A percentile compares a stretch with the other conserved stretches of the same genome.
phyloP scores from a whole-genome alignment of 2,329 filamentous ascomycete species.

The Dactylellina leptospora region DNA sequence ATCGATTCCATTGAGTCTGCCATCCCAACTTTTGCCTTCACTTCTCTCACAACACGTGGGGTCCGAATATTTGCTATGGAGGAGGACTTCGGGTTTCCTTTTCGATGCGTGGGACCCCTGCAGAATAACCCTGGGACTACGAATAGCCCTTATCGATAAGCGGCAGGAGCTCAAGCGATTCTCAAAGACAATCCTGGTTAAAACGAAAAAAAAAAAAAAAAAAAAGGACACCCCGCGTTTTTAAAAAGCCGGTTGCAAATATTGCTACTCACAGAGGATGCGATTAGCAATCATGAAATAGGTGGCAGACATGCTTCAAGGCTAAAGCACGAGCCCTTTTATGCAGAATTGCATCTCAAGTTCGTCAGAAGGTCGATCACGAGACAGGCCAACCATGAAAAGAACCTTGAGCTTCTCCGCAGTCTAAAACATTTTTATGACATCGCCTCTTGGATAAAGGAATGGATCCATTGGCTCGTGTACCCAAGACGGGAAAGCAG shows the following conservation, averaged over 20 bases:
- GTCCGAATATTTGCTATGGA: neutral
- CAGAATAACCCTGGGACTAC: slow-evolving; percentile 16
- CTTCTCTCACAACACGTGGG: slow-evolving; percentile 5
- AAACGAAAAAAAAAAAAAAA: slow-evolving; percentile 8
- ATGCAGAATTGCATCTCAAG: slow-evolving; percentile 33
- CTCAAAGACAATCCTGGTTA: slow-evolving; percentile 35
- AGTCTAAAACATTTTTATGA: slow-evolving; percentile 36
- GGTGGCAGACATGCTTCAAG: slow-evolving; percentile 21
- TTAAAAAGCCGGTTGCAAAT: neutral
- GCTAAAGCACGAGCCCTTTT: slow-evolving; percentile 26
- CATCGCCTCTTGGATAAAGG: slow-evolving; percentile 49
- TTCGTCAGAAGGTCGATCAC: slow-evolving; percentile 50
- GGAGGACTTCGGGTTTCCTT: too few species aligned
- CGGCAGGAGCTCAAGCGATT: slow-evolving; percentile 44
- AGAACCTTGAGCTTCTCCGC: slow-evolving; percentile 26
- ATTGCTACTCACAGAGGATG: too few species aligned
- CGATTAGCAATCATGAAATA: neutral
- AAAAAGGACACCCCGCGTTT: slow-evolving; percentile 44
- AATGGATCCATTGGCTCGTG: slow-evolving; percentile 39
- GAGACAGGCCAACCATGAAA: slow-evolving; percentile 39
- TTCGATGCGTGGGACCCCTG: slow-evolving; percentile 23
- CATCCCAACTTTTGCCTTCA: slow-evolving; percentile 5
- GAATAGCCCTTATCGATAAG: slow-evolving; percentile 52
- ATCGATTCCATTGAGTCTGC: neutral
- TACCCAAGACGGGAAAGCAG: slow-evolving; percentile 6